Conservation (phyloP, 208 protist species). For the Phytomonas sp. region DNA sequence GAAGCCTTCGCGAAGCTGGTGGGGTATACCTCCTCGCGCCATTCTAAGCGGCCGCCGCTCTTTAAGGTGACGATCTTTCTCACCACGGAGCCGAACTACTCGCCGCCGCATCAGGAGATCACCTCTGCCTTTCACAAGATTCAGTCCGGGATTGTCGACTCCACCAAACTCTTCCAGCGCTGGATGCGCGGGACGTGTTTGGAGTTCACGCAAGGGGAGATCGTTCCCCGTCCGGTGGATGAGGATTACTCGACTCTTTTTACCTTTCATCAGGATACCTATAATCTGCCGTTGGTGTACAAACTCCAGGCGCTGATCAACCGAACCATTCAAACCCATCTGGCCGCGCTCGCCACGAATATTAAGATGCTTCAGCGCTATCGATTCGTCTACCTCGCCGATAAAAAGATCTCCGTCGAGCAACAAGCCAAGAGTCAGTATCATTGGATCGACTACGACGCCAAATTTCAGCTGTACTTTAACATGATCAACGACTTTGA, state of each 20-base stretch:
- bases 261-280: conserved; percentile 94
- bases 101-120: conserved; percentile 92
- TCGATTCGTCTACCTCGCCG: conserved; percentile 90
- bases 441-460: conserved; percentile 94
- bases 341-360: conserved; percentile 80
- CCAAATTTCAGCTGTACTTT: conserved; percentile 92
- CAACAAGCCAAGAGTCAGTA: conserved; percentile 90
- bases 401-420: conserved; percentile 93
- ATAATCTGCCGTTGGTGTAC: conserved; percentile 82
- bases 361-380: conserved; percentile 92
- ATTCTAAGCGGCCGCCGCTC: conserved; percentile 54
- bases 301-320: conserved; percentile 87
- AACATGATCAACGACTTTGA: conserved; percentile 92
- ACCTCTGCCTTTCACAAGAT: conserved; percentile 90
- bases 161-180: conserved; percentile 91
- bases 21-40: conserved; percentile 50
- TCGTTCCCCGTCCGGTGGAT: conserved; percentile 78
- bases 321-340: conserved; percentile 88
- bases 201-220: conserved; percentile 88
- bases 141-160: conserved; percentile 89
- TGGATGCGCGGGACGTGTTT: conserved; percentile 96
- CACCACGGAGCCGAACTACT: conserved; percentile 87
- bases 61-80: conserved; percentile 93
- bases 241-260: conserved; percentile 82
- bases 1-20: conserved; percentile 82